phyloP scores from a whole-genome alignment of 179 eudicot genomes.

The Kewa caespitosa region DNA sequence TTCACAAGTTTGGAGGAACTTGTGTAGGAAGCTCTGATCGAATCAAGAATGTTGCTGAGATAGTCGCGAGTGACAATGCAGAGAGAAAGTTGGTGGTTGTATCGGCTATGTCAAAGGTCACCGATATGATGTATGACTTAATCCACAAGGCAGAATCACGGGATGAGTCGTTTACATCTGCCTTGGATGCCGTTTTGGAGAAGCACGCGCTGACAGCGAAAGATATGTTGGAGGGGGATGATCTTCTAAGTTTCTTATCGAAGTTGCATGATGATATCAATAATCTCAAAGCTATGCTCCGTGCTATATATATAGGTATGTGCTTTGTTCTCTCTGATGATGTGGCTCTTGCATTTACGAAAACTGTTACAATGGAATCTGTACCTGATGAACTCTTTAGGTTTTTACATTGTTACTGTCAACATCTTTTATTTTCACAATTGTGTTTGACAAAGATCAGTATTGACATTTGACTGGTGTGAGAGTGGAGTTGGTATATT shows the following conservation, averaged over 20 bases:
- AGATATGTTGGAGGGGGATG: slow-evolving; percentile 78
- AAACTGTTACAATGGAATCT: background rate
- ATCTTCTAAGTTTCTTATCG: slow-evolving; percentile 64
- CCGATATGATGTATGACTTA: slow-evolving; percentile 95
- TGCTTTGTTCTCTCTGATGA: slow-evolving; percentile 5
- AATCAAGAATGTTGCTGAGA: slow-evolving; percentile 80
- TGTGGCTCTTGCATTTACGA: background rate
- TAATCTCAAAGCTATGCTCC: slow-evolving; percentile 95
- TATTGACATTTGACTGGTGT: background rate
- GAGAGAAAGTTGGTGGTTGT: slow-evolving; percentile 93
- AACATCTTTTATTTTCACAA: background rate
- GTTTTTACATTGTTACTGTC: no score
- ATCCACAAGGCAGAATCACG: slow-evolving; percentile 78
- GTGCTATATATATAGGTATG: slow-evolving; percentile 88
- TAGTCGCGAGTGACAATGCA: slow-evolving; percentile 61
- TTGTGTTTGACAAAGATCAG: background rate
- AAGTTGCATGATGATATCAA: slow-evolving; percentile 74
- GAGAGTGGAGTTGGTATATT: background rate
- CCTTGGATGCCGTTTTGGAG: slow-evolving; percentile 80
- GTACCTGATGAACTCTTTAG: background rate
- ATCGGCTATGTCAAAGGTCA: slow-evolving; percentile 98
- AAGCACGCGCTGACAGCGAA: slow-evolving; percentile 78
- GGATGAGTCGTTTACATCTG: slow-evolving; percentile 67
- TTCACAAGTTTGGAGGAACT: slow-evolving; percentile 99
- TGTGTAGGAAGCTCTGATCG: slow-evolving; percentile 90